These are phyloP conservation scores for Claviceps maximensis DNA, from an alignment of 2,329 filamentous ascomycete genomes.

Conservation along the genomic window DNA sequence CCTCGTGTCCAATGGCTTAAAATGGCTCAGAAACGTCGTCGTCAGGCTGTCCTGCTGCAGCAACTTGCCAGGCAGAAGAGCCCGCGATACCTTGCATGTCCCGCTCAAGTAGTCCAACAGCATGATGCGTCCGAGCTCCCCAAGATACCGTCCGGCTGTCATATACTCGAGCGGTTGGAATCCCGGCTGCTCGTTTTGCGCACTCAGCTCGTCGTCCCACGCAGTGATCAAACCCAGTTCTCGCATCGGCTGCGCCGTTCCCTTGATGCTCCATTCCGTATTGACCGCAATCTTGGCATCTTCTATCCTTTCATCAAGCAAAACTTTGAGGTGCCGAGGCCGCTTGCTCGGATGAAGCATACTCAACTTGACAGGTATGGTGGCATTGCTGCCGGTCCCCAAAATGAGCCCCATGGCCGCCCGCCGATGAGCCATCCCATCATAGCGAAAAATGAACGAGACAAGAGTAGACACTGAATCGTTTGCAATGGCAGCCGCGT, in stretches of 20 bases:
- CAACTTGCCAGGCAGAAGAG: slow-evolving; percentile 41
- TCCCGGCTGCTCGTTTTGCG: slow-evolving; percentile 53
- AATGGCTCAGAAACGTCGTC: slow-evolving; percentile 61
- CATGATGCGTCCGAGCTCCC: slow-evolving; percentile 60
- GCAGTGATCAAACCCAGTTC: slow-evolving; percentile 49
- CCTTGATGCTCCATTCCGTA: slow-evolving; percentile 74
- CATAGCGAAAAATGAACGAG: slow-evolving; percentile 61
- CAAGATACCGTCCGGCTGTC: slow-evolving; percentile 66
- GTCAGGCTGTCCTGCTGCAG: slow-evolving; percentile 48
- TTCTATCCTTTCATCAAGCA: slow-evolving; percentile 30
- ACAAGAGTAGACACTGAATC: slow-evolving; percentile 70
- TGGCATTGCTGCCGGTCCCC: slow-evolving; percentile 71
- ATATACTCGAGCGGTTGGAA: slow-evolving; percentile 80
- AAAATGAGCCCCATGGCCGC: slow-evolving; percentile 72
- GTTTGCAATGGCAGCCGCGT: slow-evolving; percentile 66
- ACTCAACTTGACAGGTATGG: slow-evolving; percentile 54
- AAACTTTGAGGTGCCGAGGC: slow-evolving; percentile 33
- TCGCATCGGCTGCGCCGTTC: slow-evolving; percentile 53
- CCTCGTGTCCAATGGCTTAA: slow-evolving; percentile 38
- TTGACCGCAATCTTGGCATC: slow-evolving; percentile 63
- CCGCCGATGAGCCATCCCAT: slow-evolving; percentile 45
- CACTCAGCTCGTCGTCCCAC: slow-evolving; percentile 59
- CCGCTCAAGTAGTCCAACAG: slow-evolving; percentile 50
- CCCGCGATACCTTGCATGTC: slow-evolving; percentile 23
- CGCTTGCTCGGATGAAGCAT: slow-evolving; percentile 51